Evolutionary conservation across 2,329 filamentous ascomycete genomes (phyloP), one percentile per base, ranked within the genome.

Genomic region (Ascomycota sp.): DNA sequence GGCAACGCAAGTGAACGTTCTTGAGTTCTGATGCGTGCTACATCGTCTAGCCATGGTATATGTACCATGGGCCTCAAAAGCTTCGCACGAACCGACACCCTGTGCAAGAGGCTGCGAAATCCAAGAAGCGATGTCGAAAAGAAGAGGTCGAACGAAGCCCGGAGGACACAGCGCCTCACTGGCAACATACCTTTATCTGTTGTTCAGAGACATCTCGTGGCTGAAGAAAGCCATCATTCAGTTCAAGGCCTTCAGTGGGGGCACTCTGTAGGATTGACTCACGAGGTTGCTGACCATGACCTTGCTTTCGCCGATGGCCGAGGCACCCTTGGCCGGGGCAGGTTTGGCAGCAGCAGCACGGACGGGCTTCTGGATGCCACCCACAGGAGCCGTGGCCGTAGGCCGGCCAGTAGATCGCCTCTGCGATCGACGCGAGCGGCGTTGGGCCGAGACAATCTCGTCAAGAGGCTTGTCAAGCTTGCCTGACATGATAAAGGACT

Each of bases 151-250:
- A 76, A 67, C 61, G 67, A 72, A 75, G 66, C 71, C 72, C 71
- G 55, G 66, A 68, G 64, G 72, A 64, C 59, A 52, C 58, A 61
- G 57, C 52, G 70, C 74, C 75, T 76, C 66, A 77, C 71, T 66
- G 74, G 83, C 78, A 83, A 98, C 89, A 91, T 98, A 98, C 89
- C 89, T 98, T 95, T 66, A 98, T 91, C 75, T 91, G 81, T 64
- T 64, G 65, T 70, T 95, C 86, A 62, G 74, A 81, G 59, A 98
- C 83, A 73, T 98, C 89, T 65, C 76, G 75, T 56, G 89, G 89
- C 82, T 95, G 67, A 33, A 10, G 8, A 9, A 8, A n/a, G 11
- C 2, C 11, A 11, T 27, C 11, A 27, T 27, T 27, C 27, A 27
- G 27, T 9, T 6, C 2, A 9, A 11, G 27, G 11, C 8, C 27